Evolutionary conservation across 352 stramenopile species (phyloP).

Genomic region (Phytophthora idaei): DNA sequence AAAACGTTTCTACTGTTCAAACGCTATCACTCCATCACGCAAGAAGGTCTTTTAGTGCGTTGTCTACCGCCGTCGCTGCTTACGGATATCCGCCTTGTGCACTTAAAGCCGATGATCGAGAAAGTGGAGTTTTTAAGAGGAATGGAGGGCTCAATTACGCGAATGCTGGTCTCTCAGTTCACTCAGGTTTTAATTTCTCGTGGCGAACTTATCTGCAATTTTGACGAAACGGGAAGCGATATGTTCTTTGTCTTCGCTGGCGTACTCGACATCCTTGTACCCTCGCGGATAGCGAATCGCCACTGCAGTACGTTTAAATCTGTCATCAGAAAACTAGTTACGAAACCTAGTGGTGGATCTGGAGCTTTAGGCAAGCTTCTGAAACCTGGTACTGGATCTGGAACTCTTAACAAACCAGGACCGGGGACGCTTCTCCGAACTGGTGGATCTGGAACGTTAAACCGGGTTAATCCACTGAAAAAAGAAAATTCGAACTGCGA

Average conservation of each 20-base stretch:
- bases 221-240: conserved; percentile 59
- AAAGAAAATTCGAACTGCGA: background rate
- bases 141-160: conserved; percentile 62
- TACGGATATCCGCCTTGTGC: conserved; percentile 68
- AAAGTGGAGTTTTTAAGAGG: conserved; percentile 71
- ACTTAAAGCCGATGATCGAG: conserved; percentile 70
- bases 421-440: background rate
- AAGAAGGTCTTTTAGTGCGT: conserved; percentile 62
- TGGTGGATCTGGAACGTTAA: background rate
- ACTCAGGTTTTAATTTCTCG: conserved; percentile 59
- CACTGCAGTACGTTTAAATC: conserved; percentile 22
- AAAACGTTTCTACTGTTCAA: conserved; percentile 77
- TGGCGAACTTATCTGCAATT: conserved; percentile 63
- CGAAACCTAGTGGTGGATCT: background rate
- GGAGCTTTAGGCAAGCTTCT: background rate
- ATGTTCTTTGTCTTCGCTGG: conserved; percentile 83
- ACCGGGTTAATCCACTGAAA: background rate
- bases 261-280: conserved; percentile 47
- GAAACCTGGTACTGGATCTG: background rate
- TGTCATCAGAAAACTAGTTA: conserved; percentile 11
- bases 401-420: background rate
- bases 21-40: conserved; percentile 70
- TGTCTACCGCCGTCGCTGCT: conserved; percentile 75
- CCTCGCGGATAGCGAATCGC: conserved; percentile 12
- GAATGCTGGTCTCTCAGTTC: conserved; percentile 76